Evolutionary conservation across 1,284 basidiomycete species (phyloP), one percentile per base, ranked within the genome.

Genomic region (Thecaphora frezii): DNA sequence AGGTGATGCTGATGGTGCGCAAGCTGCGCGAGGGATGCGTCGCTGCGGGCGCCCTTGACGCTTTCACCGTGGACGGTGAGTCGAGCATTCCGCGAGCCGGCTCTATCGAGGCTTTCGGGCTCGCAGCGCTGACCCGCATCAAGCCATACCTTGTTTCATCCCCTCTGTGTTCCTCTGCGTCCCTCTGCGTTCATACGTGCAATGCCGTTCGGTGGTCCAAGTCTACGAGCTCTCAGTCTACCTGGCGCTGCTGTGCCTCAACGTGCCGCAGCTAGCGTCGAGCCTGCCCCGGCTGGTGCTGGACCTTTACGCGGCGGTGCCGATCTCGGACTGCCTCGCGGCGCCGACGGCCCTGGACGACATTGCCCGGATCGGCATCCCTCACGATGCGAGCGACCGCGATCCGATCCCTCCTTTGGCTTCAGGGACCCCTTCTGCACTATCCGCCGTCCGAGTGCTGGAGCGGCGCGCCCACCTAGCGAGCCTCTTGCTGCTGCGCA

Each of bases 1-100:
- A 69, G n/a, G 44, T 65, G 12, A 10, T 62, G 16, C 44, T 69
- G 26, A 44, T 56, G 12, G 53, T 54, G 7, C 46, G 66, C 4
- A 69, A 69, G 43, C 46, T 69, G 1, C 19, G 66, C 1, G 66
- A 69, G n/a, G 66, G 58, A 1, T 30, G 60, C 2, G 55, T 65
- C 0, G 55, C 66, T 21, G 51, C 58, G 19, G 36, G 44, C n/a
- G 38, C 55, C 8, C 16, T 47, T 2, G 64, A 66, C n/a, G 39
- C 19, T 5, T 66, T 66, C 44, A 51, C 55, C 3, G 51, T 66
- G 5, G 58, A 66, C 5, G 39, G 39, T 41, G 22, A 41, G 39
- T n/a, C n/a, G n/a, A n/a, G n/a, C n/a, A n/a, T n/a, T n/a, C n/a
- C n/a, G n/a, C n/a, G n/a, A n/a, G n/a, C n/a, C n/a, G n/a, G n/a